Conservation (phyloP, 176 grass and related monocot species). For the Oryza meyeriana region DNA sequence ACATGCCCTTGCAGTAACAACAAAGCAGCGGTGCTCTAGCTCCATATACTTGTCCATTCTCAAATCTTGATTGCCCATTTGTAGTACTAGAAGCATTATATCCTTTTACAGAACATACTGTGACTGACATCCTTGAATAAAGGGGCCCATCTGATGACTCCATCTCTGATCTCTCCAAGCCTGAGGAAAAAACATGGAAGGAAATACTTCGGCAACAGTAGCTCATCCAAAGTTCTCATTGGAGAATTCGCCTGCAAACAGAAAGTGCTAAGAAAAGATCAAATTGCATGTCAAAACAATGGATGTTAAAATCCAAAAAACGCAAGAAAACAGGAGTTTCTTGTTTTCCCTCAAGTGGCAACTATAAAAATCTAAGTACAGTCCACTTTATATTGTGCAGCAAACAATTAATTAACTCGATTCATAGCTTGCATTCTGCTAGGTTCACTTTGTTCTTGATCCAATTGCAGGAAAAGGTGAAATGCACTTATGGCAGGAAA, state of each 20-base stretch:
- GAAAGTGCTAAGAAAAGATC: conserved; percentile 1
- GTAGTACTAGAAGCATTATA: conserved; percentile 26
- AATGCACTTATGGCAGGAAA: neutral
- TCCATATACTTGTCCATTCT: conserved; percentile 47
- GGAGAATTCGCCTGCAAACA: conserved; percentile 75
- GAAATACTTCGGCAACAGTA: conserved; percentile 75
- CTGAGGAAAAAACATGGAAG: conserved; percentile 79
- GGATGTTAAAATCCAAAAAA: conserved; percentile 5
- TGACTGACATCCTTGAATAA: conserved; percentile 36
- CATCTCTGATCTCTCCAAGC: conserved; percentile 53
- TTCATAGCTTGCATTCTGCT: neutral
- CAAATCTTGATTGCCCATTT: conserved; percentile 31
- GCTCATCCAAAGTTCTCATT: conserved; percentile 80
- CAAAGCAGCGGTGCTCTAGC: conserved; percentile 71
- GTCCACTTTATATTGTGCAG: neutral
- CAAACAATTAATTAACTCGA: neutral
- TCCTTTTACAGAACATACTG: conserved; percentile 45
- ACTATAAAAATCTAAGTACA: neutral
- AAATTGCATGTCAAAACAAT: conserved; percentile 11
- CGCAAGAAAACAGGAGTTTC: neutral
- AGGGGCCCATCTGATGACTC: conserved; percentile 54
- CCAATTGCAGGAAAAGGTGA: neutral
- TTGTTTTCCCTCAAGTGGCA: neutral
- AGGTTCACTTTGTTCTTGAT: neutral
- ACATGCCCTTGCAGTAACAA: conserved; percentile 74